Conservation (phyloP, 192 early-diverging fungal species). For the Dissophora ornata region DNA sequence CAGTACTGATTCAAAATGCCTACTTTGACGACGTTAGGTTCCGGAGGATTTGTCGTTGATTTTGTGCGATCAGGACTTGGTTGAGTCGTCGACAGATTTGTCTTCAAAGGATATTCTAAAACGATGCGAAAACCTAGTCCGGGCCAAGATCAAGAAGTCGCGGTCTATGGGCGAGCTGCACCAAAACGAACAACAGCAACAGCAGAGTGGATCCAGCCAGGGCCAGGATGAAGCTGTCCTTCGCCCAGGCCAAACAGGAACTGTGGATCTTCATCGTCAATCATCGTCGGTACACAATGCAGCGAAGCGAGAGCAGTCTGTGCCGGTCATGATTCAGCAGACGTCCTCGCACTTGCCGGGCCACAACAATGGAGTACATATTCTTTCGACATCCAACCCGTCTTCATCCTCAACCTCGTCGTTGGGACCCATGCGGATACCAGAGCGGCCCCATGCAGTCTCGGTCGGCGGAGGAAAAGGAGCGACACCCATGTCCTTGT, state of each 20-base stretch:
- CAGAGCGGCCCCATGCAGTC: constrained; percentile 24
- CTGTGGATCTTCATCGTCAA: constrained; percentile 5
- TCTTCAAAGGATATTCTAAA: constrained; percentile 66
- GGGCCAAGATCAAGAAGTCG: constrained; percentile 53
- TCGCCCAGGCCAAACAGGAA: background rate
- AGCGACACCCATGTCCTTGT: constrained; percentile 29
- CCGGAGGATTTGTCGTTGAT: constrained; percentile 65
- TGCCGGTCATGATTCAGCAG: constrained; percentile 36
- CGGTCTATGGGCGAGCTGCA: constrained; percentile 25
- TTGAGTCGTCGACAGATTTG: constrained; percentile 58
- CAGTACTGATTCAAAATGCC: background rate
- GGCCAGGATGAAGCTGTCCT: background rate
- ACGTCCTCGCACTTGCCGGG: background rate
- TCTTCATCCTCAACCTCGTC: constrained; percentile 13
- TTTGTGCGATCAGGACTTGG: constrained; percentile 58
- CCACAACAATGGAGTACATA: background rate
- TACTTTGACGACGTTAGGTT: constrained; percentile 50
- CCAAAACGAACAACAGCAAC: constrained; percentile 7
- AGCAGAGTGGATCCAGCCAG: no score
- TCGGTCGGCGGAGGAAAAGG: constrained; percentile 44
- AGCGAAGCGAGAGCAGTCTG: constrained; percentile 19
- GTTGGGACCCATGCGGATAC: constrained; percentile 31
- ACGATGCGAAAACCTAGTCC: constrained; percentile 63
- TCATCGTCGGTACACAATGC: constrained; percentile 3
- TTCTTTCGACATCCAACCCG: constrained; percentile 23